A percentile compares a stretch with the other conserved stretches of the same genome.
Evolutionary conservation across 2,329 filamentous ascomycete species (phyloP).

Genomic region (Calonectria pseudoturangicola): DNA sequence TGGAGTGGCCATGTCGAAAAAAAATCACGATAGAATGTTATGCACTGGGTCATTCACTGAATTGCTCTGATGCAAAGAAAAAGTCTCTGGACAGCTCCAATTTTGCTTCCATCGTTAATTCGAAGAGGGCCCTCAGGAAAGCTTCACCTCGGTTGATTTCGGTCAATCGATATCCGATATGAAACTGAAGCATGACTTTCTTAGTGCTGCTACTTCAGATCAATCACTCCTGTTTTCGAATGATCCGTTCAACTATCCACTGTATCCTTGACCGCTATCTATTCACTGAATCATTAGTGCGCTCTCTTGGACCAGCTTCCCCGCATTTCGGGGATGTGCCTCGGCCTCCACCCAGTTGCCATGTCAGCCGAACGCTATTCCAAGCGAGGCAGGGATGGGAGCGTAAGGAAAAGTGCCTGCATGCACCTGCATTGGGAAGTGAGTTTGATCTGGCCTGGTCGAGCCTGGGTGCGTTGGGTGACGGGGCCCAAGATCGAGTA

Average conservation of each 20-base stretch:
- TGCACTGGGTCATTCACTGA: background rate
- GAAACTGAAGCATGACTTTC: background rate
- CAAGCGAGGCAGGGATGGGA: slow-evolving; percentile 7
- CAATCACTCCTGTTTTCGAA: background rate
- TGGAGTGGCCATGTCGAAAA: slow-evolving; percentile 48
- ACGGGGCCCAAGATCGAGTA: slow-evolving; percentile 19
- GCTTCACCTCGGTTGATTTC: slow-evolving; percentile 37
- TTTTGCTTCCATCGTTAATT: slow-evolving; percentile 10
- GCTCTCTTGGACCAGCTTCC: slow-evolving; percentile 32
- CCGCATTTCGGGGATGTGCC: slow-evolving; percentile 37
- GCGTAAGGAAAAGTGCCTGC: background rate
- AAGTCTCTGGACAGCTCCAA: background rate
- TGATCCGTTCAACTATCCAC: background rate
- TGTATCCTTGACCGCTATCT: slow-evolving; percentile 4
- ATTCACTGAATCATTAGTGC: slow-evolving; percentile 36
- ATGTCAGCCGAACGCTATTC: slow-evolving; percentile 9
- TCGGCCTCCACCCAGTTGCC: slow-evolving; percentile 15
- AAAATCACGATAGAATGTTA: background rate
- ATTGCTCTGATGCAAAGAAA: background rate
- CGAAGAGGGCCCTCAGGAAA: background rate
- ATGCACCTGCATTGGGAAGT: slow-evolving; percentile 17
- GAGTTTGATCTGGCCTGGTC: background rate
- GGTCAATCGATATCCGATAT: slow-evolving; percentile 18
- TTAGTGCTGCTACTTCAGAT: background rate
- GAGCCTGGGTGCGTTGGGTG: background rate